These are phyloP conservation scores for Pyrus hybrid DNA, from an alignment of 331 rosid species.

Conservation along the genomic window DNA sequence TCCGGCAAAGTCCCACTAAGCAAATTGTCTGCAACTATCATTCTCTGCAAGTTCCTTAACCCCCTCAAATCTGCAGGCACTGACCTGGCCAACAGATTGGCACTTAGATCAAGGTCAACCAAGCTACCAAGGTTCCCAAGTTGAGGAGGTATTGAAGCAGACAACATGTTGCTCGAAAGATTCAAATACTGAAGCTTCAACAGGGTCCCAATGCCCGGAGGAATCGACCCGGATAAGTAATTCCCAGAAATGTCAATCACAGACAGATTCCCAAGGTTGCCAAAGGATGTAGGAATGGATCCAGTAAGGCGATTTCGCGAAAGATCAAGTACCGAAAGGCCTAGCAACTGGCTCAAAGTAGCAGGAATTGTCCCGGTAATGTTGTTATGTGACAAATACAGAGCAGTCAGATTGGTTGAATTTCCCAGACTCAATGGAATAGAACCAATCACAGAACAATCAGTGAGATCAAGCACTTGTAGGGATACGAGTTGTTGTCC, in stretches of 20 bases:
- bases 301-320: conserved; percentile 52
- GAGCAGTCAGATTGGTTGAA: conserved; percentile 47
- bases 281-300: conserved; percentile 39
- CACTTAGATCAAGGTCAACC: conserved; percentile 81
- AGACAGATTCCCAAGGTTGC: conserved; percentile 51
- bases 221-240: conserved; percentile 49
- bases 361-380: conserved; percentile 59
- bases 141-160: conserved; percentile 51
- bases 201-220: conserved; percentile 44
- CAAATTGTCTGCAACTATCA: conserved; percentile 45
- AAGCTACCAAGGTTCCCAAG: conserved; percentile 54
- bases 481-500: conserved; percentile 41
- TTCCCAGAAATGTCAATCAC: conserved; percentile 62
- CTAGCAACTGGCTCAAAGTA: conserved; percentile 41
- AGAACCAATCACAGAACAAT: conserved; percentile 52
- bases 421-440: conserved; percentile 67
- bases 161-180: conserved; percentile 52
- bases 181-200: conserved; percentile 59
- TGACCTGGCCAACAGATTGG: conserved; percentile 46
- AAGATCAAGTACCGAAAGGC: conserved; percentile 70
- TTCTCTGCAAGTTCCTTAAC: conserved; percentile 47
- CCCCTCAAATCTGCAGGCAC: conserved; percentile 43
- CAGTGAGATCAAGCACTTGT: conserved; percentile 72
- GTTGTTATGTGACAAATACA: conserved; percentile 59
- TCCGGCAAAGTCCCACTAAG: conserved; percentile 48